Evolutionary conservation across 2,329 filamentous ascomycete species (phyloP).

Genomic region (Sphaerostilbella broomeana): DNA sequence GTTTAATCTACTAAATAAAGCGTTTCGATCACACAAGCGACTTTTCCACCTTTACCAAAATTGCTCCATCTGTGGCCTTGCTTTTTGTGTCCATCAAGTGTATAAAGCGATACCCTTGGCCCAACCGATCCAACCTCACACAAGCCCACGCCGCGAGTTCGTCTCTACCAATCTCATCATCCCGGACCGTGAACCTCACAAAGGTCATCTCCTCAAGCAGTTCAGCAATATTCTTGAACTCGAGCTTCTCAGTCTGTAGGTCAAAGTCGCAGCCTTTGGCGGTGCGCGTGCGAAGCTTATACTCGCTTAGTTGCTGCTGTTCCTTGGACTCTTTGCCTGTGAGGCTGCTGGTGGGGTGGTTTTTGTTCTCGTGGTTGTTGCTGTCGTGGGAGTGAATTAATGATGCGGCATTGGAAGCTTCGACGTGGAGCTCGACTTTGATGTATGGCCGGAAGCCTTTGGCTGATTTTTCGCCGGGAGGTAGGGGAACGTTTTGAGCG

Average conservation of each 20-base stretch:
- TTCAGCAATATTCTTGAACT: constrained; percentile 48
- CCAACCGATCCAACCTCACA: constrained; percentile 74
- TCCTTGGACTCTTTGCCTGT: too few species aligned
- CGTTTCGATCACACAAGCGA: constrained; percentile 23
- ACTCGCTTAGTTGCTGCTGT: too few species aligned
- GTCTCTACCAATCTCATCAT: constrained; percentile 75
- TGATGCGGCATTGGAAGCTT: constrained; percentile 48
- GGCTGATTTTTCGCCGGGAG: constrained; percentile 40
- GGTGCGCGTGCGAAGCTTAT: constrained; percentile 54
- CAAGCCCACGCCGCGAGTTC: constrained; percentile 83
- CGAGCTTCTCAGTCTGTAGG: constrained; percentile 51
- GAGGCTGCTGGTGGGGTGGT: too few species aligned
- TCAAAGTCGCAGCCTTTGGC: constrained; percentile 55
- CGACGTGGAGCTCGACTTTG: constrained; percentile 77
- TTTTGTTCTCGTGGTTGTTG: too few species aligned
- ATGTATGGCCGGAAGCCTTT: constrained; percentile 70
- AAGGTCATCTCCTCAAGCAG: constrained; percentile 66
- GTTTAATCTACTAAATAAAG: neutral
- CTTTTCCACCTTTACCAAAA: constrained; percentile 72
- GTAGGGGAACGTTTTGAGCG: constrained; percentile 68
- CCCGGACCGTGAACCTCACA: constrained; percentile 77
- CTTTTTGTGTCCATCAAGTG: constrained; percentile 67
- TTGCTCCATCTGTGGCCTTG: constrained; percentile 54
- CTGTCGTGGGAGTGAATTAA: constrained; percentile 33
- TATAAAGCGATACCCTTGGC: constrained; percentile 69